A percentile compares a stretch with the other conserved stretches of the same genome.
Evolutionary conservation across 2,329 filamentous ascomycete species (phyloP).

Genomic region (Fusarium napiforme): DNA sequence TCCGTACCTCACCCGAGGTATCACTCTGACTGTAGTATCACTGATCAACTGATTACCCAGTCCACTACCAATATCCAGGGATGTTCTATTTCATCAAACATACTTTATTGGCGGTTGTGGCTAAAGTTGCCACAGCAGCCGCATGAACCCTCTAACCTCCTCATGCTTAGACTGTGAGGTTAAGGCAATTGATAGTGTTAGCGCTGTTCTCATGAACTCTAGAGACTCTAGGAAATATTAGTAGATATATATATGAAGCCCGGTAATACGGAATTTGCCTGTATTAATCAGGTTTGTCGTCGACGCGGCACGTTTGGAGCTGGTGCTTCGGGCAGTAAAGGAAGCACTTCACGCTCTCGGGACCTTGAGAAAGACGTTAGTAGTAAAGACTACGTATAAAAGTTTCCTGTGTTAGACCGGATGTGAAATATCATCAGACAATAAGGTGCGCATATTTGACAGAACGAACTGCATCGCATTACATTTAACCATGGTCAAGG

Average conservation of each 20-base stretch:
- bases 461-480: slow-evolving; percentile 13
- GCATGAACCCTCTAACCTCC: not conserved
- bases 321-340: not conserved
- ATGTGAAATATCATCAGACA: not conserved
- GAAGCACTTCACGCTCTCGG: not conserved
- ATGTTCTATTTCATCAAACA: not conserved
- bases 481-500: slow-evolving; percentile 11
- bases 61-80: not conserved
- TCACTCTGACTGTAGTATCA: not conserved
- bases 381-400: not conserved
- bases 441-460: not conserved
- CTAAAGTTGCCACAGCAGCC: not conserved
- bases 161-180: not conserved
- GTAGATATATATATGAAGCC: not conserved
- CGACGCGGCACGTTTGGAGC: not conserved
- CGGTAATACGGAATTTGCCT: not conserved
- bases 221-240: not conserved
- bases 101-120: not conserved
- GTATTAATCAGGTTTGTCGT: not conserved
- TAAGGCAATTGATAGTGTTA: not conserved
- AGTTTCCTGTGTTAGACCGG: not conserved
- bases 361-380: not conserved
- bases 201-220: not conserved
- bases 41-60: not conserved
- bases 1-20: too few relatives aligned